phyloP scores from a whole-genome alignment of 2,329 filamentous ascomycete genomes.

The Colletotrichum siamense region DNA sequence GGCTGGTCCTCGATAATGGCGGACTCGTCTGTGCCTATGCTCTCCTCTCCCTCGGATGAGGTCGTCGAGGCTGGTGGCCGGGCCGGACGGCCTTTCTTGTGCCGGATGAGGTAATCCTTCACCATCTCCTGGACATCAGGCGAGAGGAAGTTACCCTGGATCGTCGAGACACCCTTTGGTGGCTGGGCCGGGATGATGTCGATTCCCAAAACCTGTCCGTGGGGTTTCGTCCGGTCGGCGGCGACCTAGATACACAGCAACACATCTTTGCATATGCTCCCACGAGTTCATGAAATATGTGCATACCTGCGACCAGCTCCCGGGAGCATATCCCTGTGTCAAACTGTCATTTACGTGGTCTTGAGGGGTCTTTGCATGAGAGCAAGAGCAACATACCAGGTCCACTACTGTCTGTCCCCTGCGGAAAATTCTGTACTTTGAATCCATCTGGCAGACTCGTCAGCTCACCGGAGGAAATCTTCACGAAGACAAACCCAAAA shows the following conservation, averaged over 20 bases:
- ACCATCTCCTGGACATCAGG: conserved; percentile 77
- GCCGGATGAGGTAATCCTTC: conserved; percentile 74
- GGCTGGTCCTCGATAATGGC: conserved; percentile 43
- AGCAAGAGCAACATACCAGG: conserved; percentile 61
- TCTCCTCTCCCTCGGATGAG: not conserved
- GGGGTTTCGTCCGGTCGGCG: conserved; percentile 75
- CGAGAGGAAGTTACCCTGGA: conserved; percentile 92
- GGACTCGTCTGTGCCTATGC: conserved; percentile 24
- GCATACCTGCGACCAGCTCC: conserved; percentile 72
- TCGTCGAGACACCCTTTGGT: conserved; percentile 87
- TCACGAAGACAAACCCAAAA: not conserved
- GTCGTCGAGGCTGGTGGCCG: not conserved
- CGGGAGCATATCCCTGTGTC: conserved; percentile 77
- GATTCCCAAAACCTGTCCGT: conserved; percentile 85
- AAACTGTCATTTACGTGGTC: not conserved
- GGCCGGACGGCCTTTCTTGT: conserved; percentile 56
- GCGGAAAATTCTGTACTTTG: conserved; percentile 80
- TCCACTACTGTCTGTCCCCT: conserved; percentile 88
- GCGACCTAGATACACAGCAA: conserved; percentile 67
- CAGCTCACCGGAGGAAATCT: not conserved
- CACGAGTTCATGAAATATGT: not conserved
- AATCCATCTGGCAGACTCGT: conserved; percentile 70
- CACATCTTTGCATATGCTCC: not conserved
- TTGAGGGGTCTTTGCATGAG: not conserved
- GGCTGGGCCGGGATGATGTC: conserved; percentile 94